Conservation (phyloP, 2,329 filamentous ascomycete species). For the Sphaerostilbella broomeana region DNA sequence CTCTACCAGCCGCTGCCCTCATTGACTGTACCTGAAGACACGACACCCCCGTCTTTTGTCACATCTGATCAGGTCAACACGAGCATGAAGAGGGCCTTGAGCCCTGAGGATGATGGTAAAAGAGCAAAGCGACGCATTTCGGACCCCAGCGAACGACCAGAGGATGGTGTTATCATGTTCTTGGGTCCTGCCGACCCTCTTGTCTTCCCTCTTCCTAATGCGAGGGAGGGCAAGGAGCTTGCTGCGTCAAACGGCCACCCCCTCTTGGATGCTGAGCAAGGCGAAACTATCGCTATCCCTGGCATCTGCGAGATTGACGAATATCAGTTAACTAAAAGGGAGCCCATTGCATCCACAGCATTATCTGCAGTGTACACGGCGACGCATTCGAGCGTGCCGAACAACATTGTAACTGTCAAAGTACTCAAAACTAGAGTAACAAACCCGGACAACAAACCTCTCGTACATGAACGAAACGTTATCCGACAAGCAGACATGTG, state of each 20-base stretch:
- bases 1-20: conserved; percentile 30
- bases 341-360: conserved; percentile 49
- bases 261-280: conserved; percentile 43
- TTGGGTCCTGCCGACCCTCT: conserved; percentile 44
- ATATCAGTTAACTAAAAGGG: conserved; percentile 49
- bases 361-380: conserved; percentile 52
- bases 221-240: conserved; percentile 41
- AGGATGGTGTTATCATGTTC: conserved; percentile 51
- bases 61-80: conserved; percentile 30
- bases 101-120: conserved; percentile 37
- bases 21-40: conserved; percentile 20
- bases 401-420: conserved; percentile 53
- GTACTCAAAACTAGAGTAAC: conserved; percentile 49
- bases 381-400: conserved; percentile 45
- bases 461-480: conserved; percentile 47
- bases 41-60: conserved; percentile 21
- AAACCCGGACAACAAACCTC: conserved; percentile 36
- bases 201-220: conserved; percentile 45
- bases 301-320: conserved; percentile 45
- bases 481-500: conserved; percentile 55
- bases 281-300: conserved; percentile 43
- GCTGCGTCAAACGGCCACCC: conserved; percentile 41
- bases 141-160: conserved; percentile 25
- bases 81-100: conserved; percentile 46
- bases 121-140: conserved; percentile 38